These are phyloP conservation scores for Bondarzewia mesenterica DNA, from an alignment of 1,284 basidiomycete genomes.

Conservation along the genomic window DNA sequence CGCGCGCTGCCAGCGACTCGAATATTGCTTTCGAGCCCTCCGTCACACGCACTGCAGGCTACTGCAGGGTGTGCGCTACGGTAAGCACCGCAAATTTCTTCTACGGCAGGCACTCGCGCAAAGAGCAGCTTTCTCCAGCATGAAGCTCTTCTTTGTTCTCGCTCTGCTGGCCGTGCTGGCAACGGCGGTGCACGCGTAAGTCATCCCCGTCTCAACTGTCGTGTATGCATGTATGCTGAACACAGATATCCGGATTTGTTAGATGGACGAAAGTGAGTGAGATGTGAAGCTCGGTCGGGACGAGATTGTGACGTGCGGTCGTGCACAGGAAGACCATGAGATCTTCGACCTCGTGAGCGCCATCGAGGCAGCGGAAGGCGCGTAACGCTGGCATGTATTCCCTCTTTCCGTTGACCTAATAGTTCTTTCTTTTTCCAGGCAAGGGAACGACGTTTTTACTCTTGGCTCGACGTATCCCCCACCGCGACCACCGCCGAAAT, in stretches of 20 bases:
- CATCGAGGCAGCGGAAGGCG: conserved; percentile 77
- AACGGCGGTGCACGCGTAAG: conserved; percentile 26
- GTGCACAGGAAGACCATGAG: conserved; percentile 77
- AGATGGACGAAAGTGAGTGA: conserved; percentile 61
- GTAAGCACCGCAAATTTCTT: too few relatives aligned
- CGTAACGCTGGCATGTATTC: conserved; percentile 6
- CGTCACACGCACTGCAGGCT: neutral
- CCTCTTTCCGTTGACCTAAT: neutral
- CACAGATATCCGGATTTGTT: neutral
- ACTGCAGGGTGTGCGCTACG: too few relatives aligned
- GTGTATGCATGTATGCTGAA: neutral
- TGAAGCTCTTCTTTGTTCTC: conserved; percentile 25
- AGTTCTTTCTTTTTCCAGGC: conserved; percentile 31
- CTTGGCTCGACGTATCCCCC: conserved; percentile 68
- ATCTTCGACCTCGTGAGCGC: conserved; percentile 93
- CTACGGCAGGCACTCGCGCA: neutral
- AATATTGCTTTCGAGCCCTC: too few relatives aligned
- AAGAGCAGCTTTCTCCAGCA: conserved; percentile 5
- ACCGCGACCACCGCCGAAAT: conserved; percentile 71
- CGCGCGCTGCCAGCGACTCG: neutral
- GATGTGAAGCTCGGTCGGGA: neutral
- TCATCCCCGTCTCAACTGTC: conserved; percentile 4
- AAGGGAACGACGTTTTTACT: conserved; percentile 89
- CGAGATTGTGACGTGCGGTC: neutral
- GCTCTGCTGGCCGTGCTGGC: conserved; percentile 22